phyloP scores from a whole-genome alignment of 345 rosid genomes.

The Citrus maxima region DNA sequence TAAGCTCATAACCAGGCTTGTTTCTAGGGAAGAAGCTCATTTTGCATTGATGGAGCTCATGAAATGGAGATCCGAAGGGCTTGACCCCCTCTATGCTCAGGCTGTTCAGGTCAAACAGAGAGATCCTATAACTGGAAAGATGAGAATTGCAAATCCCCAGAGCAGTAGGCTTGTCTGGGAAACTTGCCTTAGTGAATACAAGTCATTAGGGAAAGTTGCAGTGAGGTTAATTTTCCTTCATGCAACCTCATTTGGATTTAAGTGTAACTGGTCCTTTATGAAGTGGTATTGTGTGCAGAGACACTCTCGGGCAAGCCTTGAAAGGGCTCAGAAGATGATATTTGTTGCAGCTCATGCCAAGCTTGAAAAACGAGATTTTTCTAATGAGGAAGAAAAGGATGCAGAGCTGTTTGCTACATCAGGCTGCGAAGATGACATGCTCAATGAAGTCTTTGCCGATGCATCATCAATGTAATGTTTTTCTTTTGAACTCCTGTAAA shows the following conservation, averaged over 20 bases:
- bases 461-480: constrained; percentile 44
- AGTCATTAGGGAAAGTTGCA: constrained; percentile 50
- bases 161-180: constrained; percentile 67
- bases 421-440: constrained; percentile 42
- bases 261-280: constrained; percentile 43
- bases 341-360: constrained; percentile 59
- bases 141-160: constrained; percentile 60
- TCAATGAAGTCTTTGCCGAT: constrained; percentile 40
- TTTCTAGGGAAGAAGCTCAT: constrained; percentile 52
- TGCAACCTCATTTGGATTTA: constrained; percentile 50
- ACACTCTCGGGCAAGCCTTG: constrained; percentile 36
- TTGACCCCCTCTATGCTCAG: constrained; percentile 57
- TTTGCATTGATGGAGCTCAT: constrained; percentile 56
- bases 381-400: constrained; percentile 49
- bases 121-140: constrained; percentile 51
- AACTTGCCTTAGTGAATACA: constrained; percentile 53
- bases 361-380: constrained; percentile 44
- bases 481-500: constrained; percentile 32
- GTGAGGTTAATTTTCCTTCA: constrained; percentile 56
- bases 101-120: constrained; percentile 57
- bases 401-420: constrained; percentile 36
- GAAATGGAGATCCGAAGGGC: constrained; percentile 66
- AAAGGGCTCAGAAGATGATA: constrained; percentile 54
- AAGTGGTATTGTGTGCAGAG: constrained; percentile 38
- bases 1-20: constrained; percentile 46